Conservation (phyloP, 2,329 filamentous ascomycete species). For the Myrmaecium sp. region DNA sequence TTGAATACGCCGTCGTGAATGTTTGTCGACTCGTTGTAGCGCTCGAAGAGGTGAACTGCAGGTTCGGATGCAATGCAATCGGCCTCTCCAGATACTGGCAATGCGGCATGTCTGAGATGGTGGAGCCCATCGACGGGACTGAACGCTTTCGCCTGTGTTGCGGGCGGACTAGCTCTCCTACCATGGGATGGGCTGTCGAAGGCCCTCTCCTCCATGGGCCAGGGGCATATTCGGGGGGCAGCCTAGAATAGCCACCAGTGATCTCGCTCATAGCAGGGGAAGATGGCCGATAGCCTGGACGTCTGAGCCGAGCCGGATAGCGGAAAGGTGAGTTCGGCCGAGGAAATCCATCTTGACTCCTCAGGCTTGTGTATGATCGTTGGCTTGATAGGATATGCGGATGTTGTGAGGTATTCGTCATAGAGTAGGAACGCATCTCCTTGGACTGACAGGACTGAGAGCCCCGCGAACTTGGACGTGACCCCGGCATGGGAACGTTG, state of each 20-base stretch:
- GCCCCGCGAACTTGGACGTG: constrained; percentile 14
- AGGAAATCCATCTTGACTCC: constrained; percentile 20
- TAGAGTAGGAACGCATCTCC: constrained; percentile 27
- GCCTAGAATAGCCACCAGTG: constrained; percentile 9
- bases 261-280: constrained; percentile 29
- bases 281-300: constrained; percentile 23
- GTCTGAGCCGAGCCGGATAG: constrained; percentile 25
- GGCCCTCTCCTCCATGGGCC: constrained; percentile 12
- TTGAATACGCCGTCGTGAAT: constrained; percentile 24
- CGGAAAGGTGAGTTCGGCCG: constrained; percentile 22
- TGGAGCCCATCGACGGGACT: too few species aligned
- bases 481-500: constrained; percentile 14
- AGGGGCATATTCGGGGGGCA: constrained; percentile 8
- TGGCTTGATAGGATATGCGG: constrained; percentile 21
- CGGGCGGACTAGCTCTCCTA: too few species aligned
- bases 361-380: constrained; percentile 27
- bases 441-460: constrained; percentile 10
- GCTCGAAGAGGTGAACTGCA: too few species aligned
- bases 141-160: too few species aligned
- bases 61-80: too few species aligned
- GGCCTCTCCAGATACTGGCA: too few species aligned
- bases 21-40: constrained; percentile 16
- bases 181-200: too few species aligned
- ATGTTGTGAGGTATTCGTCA: constrained; percentile 19
- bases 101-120: too few species aligned